These are phyloP conservation scores for Kwoniella dendrophila DNA, from an alignment of 768 basidiomycete species.

Conservation along the genomic window DNA sequence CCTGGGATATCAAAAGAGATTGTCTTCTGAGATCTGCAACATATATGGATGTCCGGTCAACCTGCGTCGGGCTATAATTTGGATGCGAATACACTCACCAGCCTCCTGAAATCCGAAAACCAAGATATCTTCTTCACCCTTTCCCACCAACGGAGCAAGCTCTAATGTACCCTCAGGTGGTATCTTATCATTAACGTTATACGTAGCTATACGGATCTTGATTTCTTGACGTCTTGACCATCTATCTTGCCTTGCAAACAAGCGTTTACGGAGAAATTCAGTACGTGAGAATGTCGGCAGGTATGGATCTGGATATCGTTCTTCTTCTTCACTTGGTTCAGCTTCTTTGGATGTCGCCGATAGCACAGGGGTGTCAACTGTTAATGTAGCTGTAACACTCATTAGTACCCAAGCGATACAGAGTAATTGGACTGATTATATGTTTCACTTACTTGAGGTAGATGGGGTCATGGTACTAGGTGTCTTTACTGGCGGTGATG, in stretches of 20 bases:
- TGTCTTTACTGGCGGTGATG: conserved; percentile 10
- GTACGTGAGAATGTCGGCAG: conserved; percentile 34
- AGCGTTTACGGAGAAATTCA: conserved; percentile 32
- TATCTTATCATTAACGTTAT: conserved; percentile 49
- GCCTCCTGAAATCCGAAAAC: conserved; percentile 51
- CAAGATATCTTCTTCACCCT: conserved; percentile 44
- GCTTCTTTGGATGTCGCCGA: not conserved
- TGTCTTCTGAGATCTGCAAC: conserved; percentile 37
- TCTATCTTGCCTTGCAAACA: conserved; percentile 33
- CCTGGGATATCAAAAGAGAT: conserved; percentile 41
- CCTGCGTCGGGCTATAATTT: too few species aligned
- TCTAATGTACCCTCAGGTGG: conserved; percentile 40
- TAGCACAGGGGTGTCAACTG: conserved; percentile 11
- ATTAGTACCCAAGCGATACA: not conserved
- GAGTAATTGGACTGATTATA: not conserved
- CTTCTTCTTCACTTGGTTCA: conserved; percentile 14
- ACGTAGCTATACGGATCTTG: conserved; percentile 43
- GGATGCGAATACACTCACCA: conserved; percentile 22
- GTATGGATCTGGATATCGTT: conserved; percentile 37
- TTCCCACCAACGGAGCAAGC: conserved; percentile 32
- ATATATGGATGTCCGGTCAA: not conserved
- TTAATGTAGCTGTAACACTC: conserved; percentile 4
- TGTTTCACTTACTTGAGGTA: conserved; percentile 6
- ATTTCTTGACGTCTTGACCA: conserved; percentile 33
- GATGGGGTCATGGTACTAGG: conserved; percentile 11